A percentile compares a stretch with the other conserved stretches of the same genome.
phyloP scores from a whole-genome alignment of 305 asterid species.

The Rubia balearica region DNA sequence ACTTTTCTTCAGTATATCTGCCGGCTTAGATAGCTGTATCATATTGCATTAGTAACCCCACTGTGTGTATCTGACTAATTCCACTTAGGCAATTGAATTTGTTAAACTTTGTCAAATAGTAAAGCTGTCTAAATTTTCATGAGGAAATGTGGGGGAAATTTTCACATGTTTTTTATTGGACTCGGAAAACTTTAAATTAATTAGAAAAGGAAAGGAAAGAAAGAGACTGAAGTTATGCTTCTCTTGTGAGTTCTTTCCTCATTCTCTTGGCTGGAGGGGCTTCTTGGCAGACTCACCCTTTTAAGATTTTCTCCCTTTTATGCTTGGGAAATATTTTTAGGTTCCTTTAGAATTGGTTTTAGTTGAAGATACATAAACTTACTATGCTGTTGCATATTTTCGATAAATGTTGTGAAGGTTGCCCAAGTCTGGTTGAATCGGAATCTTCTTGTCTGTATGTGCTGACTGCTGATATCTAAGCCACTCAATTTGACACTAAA shows the following conservation, averaged over 20 bases:
- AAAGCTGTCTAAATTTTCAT: background rate
- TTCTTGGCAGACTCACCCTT: background rate
- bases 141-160: background rate
- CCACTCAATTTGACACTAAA: background rate
- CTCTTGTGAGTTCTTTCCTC: background rate
- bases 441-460: background rate
- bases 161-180: background rate
- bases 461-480: conserved; percentile 2
- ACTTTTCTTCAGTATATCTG: background rate
- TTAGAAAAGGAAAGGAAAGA: background rate
- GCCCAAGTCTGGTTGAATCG: background rate
- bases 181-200: background rate
- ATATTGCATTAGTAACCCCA: background rate
- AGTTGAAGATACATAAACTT: background rate
- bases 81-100: background rate
- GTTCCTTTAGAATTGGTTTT: background rate
- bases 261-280: background rate
- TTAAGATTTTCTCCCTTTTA: background rate
- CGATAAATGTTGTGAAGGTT: background rate
- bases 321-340: background rate
- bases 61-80: background rate
- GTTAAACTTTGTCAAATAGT: background rate
- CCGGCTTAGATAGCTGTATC: background rate
- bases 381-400: background rate
- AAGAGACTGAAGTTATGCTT: background rate